Evolutionary conservation across 805 yeast species (phyloP), one percentile per base, ranked within the genome.

Genomic region (Yarrowia sp.): DNA sequence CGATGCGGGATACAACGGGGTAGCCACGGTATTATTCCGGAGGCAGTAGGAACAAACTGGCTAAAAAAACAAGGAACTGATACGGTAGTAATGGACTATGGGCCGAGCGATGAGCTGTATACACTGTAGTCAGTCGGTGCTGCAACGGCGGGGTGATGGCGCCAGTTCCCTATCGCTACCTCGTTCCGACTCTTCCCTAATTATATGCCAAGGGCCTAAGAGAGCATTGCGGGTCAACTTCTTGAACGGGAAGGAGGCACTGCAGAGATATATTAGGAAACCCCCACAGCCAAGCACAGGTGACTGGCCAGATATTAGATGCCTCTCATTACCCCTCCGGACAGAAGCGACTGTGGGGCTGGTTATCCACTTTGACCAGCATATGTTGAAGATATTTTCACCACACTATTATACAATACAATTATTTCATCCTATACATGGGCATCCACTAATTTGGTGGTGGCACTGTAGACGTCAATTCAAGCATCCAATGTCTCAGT

Each of bases 191-290:
- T 4, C 49, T 26, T 44, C 22, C 49, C 51, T 28, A 17, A n/a
- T n/a, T n/a, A n/a, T n/a, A n/a, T 16, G 54, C 54, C 54, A 48
- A 48, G 54, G 54, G 38, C 3, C 38, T 32, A 48, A 32, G 26
- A 38, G 38, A 19, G 16, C 9, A 10, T 28, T 48, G 36, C 52
- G 52, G 52, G 52, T 48, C 19, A 48, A 48, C 54, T 21, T 46
- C 26, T 44, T 11, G 33, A 30, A 14, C 11, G 12, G 35, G 51
- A 30, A 30, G 54, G 17, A 8, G 54, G 36, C 51, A n/a, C 16
- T 44, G 49, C 26, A 26, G 30, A 26, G 21, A 44, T 12, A 43
- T 24, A 43, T 24, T 24, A 26, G 6, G 49, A 44, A 30, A n/a
- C n/a, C 33, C 30, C 32, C 49, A 38, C 43, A 19, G 43, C 24